phyloP scores from a whole-genome alignment of 805 yeast species.

The Ogataea trehaloabstinens region DNA sequence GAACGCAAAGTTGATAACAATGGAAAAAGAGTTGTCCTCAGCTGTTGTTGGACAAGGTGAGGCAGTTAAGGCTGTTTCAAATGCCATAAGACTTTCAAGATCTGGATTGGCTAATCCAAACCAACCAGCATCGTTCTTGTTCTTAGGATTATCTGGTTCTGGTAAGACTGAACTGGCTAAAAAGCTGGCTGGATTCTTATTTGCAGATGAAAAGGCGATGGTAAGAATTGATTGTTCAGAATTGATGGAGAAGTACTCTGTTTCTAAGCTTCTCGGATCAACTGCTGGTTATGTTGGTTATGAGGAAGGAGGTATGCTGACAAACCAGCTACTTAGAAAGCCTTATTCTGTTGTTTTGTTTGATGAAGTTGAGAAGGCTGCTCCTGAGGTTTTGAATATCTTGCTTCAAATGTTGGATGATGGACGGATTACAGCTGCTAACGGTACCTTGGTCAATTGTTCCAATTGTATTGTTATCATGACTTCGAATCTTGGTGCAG shows the following conservation, averaged over 20 bases:
- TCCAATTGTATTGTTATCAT: conserved; percentile 89
- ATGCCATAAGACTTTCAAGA: conserved; percentile 88
- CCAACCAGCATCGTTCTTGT: conserved; percentile 93
- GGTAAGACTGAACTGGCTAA: conserved; percentile 98
- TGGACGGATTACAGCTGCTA: conserved; percentile 92
- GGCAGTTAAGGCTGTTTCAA: conserved; percentile 94
- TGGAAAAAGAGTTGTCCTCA: conserved; percentile 82
- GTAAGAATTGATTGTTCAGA: conserved; percentile 98
- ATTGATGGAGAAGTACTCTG: conserved; percentile 91
- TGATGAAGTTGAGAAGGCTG: conserved; percentile 98
- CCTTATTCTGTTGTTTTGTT: conserved; percentile 96
- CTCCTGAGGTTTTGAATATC: conserved; percentile 94
- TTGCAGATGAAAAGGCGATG: conserved; percentile 95
- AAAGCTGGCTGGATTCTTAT: conserved; percentile 92
- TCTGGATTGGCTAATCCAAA: conserved; percentile 95
- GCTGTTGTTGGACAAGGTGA: conserved; percentile 94
- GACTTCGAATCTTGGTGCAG: conserved; percentile 98
- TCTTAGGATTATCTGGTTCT: conserved; percentile 93
- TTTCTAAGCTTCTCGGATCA: conserved; percentile 92
- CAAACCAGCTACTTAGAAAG: conserved; percentile 84
- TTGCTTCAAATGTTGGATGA: conserved; percentile 91
- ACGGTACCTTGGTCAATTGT: conserved; percentile 91
- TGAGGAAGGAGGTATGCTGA: conserved; percentile 95
- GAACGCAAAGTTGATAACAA: conserved; percentile 86
- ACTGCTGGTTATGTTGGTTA: conserved; percentile 97